These are phyloP conservation scores for Basipetospora chlamydospora DNA, from an alignment of 2,329 filamentous ascomycete species.

Conservation along the genomic window DNA sequence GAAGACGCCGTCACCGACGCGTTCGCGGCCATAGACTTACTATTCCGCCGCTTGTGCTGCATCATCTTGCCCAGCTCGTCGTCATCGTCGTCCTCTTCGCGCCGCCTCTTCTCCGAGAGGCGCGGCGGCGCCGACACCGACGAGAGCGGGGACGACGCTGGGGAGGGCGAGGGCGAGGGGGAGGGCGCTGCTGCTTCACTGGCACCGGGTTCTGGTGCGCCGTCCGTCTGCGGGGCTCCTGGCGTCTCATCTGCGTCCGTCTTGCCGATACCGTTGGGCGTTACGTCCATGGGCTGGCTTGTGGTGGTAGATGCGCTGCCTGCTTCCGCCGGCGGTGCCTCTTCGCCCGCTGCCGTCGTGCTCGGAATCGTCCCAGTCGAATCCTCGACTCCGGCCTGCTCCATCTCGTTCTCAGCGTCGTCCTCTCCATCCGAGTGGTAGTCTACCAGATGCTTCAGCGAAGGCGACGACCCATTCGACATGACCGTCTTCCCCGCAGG, in stretches of 20 bases:
- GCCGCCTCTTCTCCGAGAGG: constrained; percentile 73
- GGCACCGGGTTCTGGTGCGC: constrained; percentile 7
- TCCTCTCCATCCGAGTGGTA: constrained; percentile 86
- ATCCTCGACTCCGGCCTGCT: neutral
- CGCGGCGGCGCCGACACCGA: constrained; percentile 59
- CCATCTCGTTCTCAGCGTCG: constrained; percentile 17
- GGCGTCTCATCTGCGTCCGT: constrained; percentile 12
- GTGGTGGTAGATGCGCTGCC: constrained; percentile 5
- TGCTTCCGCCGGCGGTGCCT: neutral
- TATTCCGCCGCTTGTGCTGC: constrained; percentile 46
- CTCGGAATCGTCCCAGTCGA: constrained; percentile 38
- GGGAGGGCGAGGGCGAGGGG: constrained; percentile 17
- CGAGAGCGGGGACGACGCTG: too few relatives aligned
- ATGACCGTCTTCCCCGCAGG: constrained; percentile 3
- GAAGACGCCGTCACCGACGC: constrained; percentile 17
- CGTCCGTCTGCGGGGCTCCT: constrained; percentile 6
- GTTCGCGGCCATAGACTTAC: constrained; percentile 28
- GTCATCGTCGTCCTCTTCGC: constrained; percentile 83
- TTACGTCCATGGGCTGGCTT: constrained; percentile 8
- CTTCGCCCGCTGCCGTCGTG: constrained; percentile 9
- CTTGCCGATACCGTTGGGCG: constrained; percentile 9
- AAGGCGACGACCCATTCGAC: constrained; percentile 28
- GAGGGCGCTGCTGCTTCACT: constrained; percentile 19
- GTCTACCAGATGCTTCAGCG: constrained; percentile 66
- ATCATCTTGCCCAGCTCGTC: constrained; percentile 81